Conservation (phyloP, 352 stramenopile genomes). For the Phytophthora tubulina region DNA sequence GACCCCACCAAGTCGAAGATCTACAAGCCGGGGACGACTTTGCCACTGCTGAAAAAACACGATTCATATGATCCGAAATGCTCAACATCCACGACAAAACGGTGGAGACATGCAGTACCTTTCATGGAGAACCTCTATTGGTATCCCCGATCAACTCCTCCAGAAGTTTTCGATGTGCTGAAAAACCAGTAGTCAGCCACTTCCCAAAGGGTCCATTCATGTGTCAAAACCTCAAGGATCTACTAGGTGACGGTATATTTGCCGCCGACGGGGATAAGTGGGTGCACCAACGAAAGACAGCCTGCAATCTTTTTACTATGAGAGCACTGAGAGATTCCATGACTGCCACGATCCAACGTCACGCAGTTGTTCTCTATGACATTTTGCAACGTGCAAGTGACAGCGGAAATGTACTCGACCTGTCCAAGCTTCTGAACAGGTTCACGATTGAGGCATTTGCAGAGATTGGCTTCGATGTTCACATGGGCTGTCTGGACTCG, state of each 20-base stretch:
- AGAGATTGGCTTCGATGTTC: constrained; percentile 62
- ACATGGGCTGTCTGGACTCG: constrained; percentile 31
- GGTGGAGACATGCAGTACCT: constrained; percentile 22
- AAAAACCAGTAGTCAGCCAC: constrained; percentile 1
- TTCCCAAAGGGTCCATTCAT: constrained; percentile 70
- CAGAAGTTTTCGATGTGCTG: not conserved
- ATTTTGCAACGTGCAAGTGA: constrained; percentile 38
- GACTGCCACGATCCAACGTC: constrained; percentile 38
- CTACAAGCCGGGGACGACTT: constrained; percentile 31
- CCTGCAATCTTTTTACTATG: constrained; percentile 87
- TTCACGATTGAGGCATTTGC: not conserved
- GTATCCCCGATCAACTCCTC: not conserved
- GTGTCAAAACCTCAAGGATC: constrained; percentile 24
- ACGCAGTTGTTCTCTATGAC: constrained; percentile 27
- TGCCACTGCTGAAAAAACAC: constrained; percentile 53
- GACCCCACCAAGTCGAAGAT: constrained; percentile 21
- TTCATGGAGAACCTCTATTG: constrained; percentile 26
- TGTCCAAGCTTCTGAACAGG: not conserved
- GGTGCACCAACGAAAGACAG: constrained; percentile 54
- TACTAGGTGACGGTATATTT: not conserved
- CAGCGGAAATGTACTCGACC: constrained; percentile 9
- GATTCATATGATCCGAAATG: constrained; percentile 29
- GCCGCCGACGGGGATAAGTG: not conserved
- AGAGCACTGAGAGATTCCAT: constrained; percentile 50
- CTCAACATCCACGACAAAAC: constrained; percentile 46